These are phyloP conservation scores for Albatrellus ellisii DNA, from an alignment of 768 basidiomycete species.

Conservation along the genomic window DNA sequence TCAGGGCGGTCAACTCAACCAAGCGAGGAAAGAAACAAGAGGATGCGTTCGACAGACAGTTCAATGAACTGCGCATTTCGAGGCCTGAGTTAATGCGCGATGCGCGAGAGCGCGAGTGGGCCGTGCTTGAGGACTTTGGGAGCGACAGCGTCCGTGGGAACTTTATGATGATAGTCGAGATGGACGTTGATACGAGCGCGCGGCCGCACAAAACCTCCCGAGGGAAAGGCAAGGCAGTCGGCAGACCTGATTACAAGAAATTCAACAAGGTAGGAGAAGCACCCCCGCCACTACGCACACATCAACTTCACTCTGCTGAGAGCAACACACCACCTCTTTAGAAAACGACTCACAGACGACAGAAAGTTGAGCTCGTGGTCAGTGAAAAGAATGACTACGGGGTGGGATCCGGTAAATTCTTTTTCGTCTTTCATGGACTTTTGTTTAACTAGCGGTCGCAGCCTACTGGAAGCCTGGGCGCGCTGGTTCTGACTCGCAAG, in stretches of 20 bases:
- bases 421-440: background rate
- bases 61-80: slow-evolving; percentile 57
- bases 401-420: slow-evolving; percentile 32
- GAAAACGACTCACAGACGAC: slow-evolving; percentile 17
- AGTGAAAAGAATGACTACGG: slow-evolving; percentile 42
- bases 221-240: slow-evolving; percentile 23
- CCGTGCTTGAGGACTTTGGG: slow-evolving; percentile 46
- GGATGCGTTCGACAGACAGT: slow-evolving; percentile 62
- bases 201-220: background rate
- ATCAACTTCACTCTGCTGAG: too few relatives aligned
- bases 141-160: slow-evolving; percentile 52
- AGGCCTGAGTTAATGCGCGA: slow-evolving; percentile 37
- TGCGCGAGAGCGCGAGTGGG: slow-evolving; percentile 40
- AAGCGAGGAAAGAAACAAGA: slow-evolving; percentile 54
- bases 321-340: slow-evolving; percentile 6
- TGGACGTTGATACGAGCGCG: slow-evolving; percentile 28
- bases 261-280: slow-evolving; percentile 44
- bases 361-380: slow-evolving; percentile 36
- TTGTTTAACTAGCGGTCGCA: background rate
- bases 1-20: slow-evolving; percentile 56
- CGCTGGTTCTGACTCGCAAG: too few relatives aligned
- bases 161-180: slow-evolving; percentile 61
- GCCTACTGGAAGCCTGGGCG: slow-evolving; percentile 7
- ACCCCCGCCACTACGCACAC: background rate
- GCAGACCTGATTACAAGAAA: slow-evolving; percentile 54